Evolutionary conservation across 768 basidiomycete species (phyloP).

Genomic region (Panaeolus papilionaceus): DNA sequence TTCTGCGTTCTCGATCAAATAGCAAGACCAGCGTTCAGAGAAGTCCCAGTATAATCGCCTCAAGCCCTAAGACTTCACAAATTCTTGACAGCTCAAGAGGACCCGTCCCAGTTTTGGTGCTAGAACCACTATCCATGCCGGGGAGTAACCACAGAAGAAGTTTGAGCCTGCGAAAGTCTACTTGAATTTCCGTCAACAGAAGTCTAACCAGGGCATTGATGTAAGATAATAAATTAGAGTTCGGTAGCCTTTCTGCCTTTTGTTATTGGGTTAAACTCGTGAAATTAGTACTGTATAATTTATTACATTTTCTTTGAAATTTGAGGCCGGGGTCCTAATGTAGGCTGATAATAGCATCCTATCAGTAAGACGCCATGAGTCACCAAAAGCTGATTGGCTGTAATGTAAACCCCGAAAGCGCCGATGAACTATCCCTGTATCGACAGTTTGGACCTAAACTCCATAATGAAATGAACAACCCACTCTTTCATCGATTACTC

Average conservation of each 20-base stretch:
- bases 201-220: too few relatives aligned
- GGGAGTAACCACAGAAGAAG: conserved; percentile 29
- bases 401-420: conserved; percentile 3
- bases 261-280: too few relatives aligned
- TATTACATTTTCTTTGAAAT: too few relatives aligned
- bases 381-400: conserved; percentile 3
- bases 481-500: background rate
- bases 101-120: conserved; percentile 21
- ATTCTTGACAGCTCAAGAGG: conserved; percentile 36
- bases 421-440: background rate
- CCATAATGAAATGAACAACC: background rate
- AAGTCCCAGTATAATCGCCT: conserved; percentile 40
- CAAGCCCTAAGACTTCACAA: conserved; percentile 34
- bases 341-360: too few relatives aligned
- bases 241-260: too few relatives aligned
- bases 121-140: conserved; percentile 28
- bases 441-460: background rate
- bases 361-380: conserved; percentile 2
- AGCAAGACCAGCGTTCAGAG: conserved; percentile 43
- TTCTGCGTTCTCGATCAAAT: conserved; percentile 46
- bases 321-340: too few relatives aligned
- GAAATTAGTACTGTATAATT: too few relatives aligned
- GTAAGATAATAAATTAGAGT: too few relatives aligned
- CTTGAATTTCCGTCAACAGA: background rate
- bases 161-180: conserved; percentile 27